phyloP scores from a whole-genome alignment of 495 filamentous ascomycete genomes.

The Gamarada debralockiae region DNA sequence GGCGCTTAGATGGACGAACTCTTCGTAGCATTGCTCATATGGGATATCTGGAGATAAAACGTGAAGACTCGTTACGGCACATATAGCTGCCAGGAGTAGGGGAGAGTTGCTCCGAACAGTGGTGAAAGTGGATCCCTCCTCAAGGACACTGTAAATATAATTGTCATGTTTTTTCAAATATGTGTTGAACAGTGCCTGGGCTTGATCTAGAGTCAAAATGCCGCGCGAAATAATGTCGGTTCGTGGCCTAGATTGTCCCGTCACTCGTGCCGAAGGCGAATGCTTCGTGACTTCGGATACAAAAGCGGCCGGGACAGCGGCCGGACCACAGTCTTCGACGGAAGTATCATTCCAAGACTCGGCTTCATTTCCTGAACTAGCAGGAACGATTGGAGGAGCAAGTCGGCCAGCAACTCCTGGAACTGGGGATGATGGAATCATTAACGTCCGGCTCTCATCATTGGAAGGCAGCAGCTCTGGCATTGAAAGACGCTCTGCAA shows the following conservation, averaged over 20 bases:
- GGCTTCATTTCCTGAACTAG: neutral
- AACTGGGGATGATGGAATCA: neutral
- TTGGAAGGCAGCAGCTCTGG: neutral
- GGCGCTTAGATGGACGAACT: slow-evolving; percentile 30
- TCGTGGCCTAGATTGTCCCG: neutral
- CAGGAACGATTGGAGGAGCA: too few species aligned
- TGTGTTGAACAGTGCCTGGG: neutral
- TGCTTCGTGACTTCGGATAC: neutral
- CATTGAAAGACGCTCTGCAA: neutral
- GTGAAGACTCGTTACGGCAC: neutral
- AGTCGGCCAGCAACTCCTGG: neutral
- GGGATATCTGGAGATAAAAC: neutral
- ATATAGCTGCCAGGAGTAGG: neutral
- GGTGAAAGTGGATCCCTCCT: neutral
- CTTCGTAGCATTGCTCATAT: slow-evolving; percentile 23
- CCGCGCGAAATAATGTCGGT: neutral
- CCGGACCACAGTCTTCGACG: neutral
- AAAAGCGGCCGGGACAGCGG: slow-evolving; percentile 12
- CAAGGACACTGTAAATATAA: neutral
- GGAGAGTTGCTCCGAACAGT: neutral
- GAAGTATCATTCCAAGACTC: neutral
- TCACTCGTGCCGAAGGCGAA: neutral
- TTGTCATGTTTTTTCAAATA: neutral
- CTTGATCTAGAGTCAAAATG: neutral
- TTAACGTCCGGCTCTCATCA: neutral